Conservation (phyloP, 768 basidiomycete genomes). For the Rhizopogon vesiculosus region DNA sequence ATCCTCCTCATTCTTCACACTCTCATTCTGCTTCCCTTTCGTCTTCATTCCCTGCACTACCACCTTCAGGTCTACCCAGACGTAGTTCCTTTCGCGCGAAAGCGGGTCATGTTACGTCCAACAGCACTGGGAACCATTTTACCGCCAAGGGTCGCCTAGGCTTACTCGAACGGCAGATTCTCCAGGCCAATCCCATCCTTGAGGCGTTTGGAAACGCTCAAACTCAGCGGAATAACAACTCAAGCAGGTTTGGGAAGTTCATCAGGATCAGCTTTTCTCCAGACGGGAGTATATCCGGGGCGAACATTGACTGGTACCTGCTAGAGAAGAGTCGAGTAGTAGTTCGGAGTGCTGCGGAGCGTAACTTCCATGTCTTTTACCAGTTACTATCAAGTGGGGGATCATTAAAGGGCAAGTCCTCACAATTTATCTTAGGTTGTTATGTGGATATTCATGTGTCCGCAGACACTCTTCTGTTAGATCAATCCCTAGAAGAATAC, state of each 20-base stretch:
- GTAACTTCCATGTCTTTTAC: conserved; percentile 97
- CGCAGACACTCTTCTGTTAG: conserved; percentile 69
- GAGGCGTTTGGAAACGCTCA: conserved; percentile 99
- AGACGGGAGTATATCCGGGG: conserved; percentile 92
- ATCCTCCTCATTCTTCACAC: conserved; percentile 54
- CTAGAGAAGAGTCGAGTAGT: conserved; percentile 97
- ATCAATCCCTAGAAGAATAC: conserved; percentile 73
- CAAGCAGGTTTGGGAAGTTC: conserved; percentile 98
- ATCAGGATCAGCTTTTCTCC: conserved; percentile 92
- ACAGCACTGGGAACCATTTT: conserved; percentile 39
- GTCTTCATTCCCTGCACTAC: conserved; percentile 51
- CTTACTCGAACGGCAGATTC: conserved; percentile 89
- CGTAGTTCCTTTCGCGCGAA: conserved; percentile 57
- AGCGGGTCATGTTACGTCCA: conserved; percentile 35
- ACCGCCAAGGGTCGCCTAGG: conserved; percentile 76
- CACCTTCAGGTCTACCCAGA: conserved; percentile 65
- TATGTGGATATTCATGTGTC: conserved; percentile 6
- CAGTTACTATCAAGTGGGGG: conserved; percentile 82
- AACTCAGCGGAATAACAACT: conserved; percentile 97
- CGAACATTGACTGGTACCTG: conserved; percentile 98
- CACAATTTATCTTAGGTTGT: not conserved
- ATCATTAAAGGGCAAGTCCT: conserved; percentile 56
- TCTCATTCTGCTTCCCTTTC: conserved; percentile 62
- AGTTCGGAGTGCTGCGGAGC: conserved; percentile 79
- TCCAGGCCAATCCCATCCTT: conserved; percentile 95